Evolutionary conservation across 768 basidiomycete species (phyloP), one percentile per base, ranked within the genome.

Genomic region (Tremella mesenterica): DNA sequence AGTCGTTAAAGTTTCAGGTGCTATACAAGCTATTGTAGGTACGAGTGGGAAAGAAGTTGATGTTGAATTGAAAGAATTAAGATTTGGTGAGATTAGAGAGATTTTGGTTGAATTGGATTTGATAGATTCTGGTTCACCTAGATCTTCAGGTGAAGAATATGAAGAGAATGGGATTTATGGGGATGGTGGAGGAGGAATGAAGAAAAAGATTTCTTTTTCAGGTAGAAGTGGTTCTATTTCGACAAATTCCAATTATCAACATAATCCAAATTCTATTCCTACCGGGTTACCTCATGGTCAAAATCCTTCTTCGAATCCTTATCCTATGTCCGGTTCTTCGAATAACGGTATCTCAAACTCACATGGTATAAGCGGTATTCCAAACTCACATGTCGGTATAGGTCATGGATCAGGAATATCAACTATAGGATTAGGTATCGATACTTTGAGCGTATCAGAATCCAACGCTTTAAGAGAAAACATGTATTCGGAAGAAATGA

Each of bases 81-180:
- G 91, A 51, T 92, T 88, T 67, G 95, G 95, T n/a, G 92, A 97
- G 77, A 80, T 83, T 67, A 88, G 93, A 75, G 95, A 99, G 80
- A 90, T 99, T 82, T 79, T 99, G 20, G 82, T 99, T 56, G 93
- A 99, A 75, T 79, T 93, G 48, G 95, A 99, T 75, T 80, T 95
- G 56, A 86, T 90, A 51, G 46, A 34, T 12, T 34, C 29, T 6
- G 44, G 38, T 26, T 54, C 54, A 28, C 38, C 45, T 29, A 23
- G 58, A 29, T 59, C 48, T 34, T 50, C 60, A 7, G 53, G 59
- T 6, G 64, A 64, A 7, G 55, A 56, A 38, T 58, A 56, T 1
- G 63, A 53, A 14, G 53, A 56, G 31, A 53, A 50, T 30, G 55
- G 48, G 12, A 38, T 30, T 8, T 7, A 6, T 5, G 14, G 23